These are phyloP conservation scores for Dichotomopilus funicola DNA, from an alignment of 2,329 filamentous ascomycete species.

Conservation along the genomic window DNA sequence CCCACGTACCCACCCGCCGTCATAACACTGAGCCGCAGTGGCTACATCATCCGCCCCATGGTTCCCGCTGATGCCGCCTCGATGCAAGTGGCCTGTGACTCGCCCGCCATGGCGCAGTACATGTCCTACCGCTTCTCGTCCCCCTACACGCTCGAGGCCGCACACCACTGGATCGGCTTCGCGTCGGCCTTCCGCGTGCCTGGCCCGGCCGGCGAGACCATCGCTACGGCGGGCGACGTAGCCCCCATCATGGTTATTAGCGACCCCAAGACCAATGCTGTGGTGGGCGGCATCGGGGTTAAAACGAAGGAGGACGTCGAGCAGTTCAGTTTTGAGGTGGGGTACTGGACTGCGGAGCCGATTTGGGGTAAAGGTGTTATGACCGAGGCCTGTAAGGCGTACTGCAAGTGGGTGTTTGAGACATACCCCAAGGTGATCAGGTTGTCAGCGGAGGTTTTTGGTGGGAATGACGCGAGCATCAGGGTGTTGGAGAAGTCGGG, in stretches of 20 bases:
- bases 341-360: conserved; percentile 40
- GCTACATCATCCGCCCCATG: conserved; percentile 37
- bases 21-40: conserved; percentile 23
- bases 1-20: conserved; percentile 17
- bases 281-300: conserved; percentile 39
- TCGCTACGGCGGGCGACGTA: background rate
- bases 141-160: conserved; percentile 39
- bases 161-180: conserved; percentile 32
- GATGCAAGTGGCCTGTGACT: conserved; percentile 33
- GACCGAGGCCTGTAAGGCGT: conserved; percentile 34
- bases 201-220: conserved; percentile 11
- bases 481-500: conserved; percentile 39
- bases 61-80: conserved; percentile 33
- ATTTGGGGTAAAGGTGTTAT: conserved; percentile 43
- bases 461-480: conserved; percentile 36
- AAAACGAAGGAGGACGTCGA: conserved; percentile 33
- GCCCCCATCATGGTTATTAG: conserved; percentile 19
- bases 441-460: conserved; percentile 35
- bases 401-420: conserved; percentile 40
- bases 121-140: conserved; percentile 41
- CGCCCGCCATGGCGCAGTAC: conserved; percentile 31
- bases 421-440: conserved; percentile 35
- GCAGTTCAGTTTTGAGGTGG: conserved; percentile 40
- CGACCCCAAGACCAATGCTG: conserved; percentile 30
- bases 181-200: conserved; percentile 15